Evolutionary conservation across 1,284 basidiomycete genomes (phyloP), one percentile per base, ranked within the genome.

Genomic region (Laetiporus sulphureus): DNA sequence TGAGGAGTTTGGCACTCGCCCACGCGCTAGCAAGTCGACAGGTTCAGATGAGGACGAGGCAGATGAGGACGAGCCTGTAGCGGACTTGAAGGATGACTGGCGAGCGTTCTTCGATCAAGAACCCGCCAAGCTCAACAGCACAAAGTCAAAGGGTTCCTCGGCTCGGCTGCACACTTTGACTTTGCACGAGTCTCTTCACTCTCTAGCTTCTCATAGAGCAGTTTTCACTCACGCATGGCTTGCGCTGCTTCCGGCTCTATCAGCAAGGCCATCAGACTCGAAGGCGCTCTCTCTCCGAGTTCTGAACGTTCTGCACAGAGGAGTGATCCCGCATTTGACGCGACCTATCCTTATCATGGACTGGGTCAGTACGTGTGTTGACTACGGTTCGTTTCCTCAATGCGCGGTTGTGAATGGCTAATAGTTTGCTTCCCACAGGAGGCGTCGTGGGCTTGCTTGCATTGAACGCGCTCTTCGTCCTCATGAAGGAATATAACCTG

Each of bases 401-500:
- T n/a, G n/a, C n/a, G n/a, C n/a, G n/a, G n/a, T n/a, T n/a, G n/a
- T n/a, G n/a, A n/a, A n/a, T n/a, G n/a, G n/a, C n/a, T n/a, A n/a
- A n/a, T n/a, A n/a, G n/a, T n/a, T n/a, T n/a, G n/a, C n/a, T n/a
- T n/a, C n/a, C n/a, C n/a, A 2, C 45, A 82, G 91, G 91, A 20
- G 93, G 91, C 1, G 77, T 83, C 0, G 77, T 89, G n/a, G 93
- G 91, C 2, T 72, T 99, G 42, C 70, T 98, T 32, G 92, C 91
- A 3, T 73, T 99, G 52, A 98, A 98, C 56, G 87, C 88, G 1
- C 66, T 99, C 38, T 99, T 93, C 60, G 78, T 86, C 5, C 73
- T 99, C 47, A 97, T 99, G 66, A 86, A 81, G 39, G 79, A 91
- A 42, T 94, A 97, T 62, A 97, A 98, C 57, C 72, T 99, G 91